Evolutionary conservation across 1,284 basidiomycete species (phyloP), one percentile per base, ranked within the genome.

Genomic region (Neonothopanus nambi): DNA sequence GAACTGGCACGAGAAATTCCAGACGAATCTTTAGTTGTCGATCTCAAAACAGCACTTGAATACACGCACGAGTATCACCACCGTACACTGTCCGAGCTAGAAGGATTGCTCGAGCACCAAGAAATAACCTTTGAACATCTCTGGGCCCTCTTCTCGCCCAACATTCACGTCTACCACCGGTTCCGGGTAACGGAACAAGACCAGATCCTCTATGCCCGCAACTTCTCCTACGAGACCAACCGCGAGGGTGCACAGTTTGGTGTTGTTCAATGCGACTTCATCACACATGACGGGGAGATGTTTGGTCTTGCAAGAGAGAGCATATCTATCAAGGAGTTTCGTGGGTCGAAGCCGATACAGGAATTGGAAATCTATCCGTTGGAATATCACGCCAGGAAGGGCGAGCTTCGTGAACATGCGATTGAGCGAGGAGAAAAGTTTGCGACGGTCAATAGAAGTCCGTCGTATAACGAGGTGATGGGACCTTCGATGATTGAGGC

Each of bases 121-220:
- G 49, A 60, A 28, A 66, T 68, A 26, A 60, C 64, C 2, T 68
- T 54, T 52, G 59, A 64, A 13, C 59, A 65, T 17, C 61, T 70
- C 3, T 68, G 67, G 66, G 59, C 60, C 3, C 48, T 70, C 3
- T 63, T 68, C 56, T 49, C 40, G 5, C 65, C 67, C 9, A 68
- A 67, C 48, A 50, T 55, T 1, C 54, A 61, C n/a, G 57, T 65
- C 5, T 65, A 63, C 52, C 47, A 54, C 20, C 61, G 44, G n/a
- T 61, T 67, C 50, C 18, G 44, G 1, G 36, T 43, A 38, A 65
- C 62, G 3, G 65, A 67, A 23, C 65, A 70, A 48, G 40, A 42
- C 17, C 55, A 56, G 23, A 38, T 67, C 3, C 50, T 65, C 5
- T 41, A 58, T 12, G 59, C 51, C 12, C 63, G 63, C 2, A 47